Evolutionary conservation across 73 alveolate genomes (phyloP).

Genomic region (Uronychia binucleata): DNA sequence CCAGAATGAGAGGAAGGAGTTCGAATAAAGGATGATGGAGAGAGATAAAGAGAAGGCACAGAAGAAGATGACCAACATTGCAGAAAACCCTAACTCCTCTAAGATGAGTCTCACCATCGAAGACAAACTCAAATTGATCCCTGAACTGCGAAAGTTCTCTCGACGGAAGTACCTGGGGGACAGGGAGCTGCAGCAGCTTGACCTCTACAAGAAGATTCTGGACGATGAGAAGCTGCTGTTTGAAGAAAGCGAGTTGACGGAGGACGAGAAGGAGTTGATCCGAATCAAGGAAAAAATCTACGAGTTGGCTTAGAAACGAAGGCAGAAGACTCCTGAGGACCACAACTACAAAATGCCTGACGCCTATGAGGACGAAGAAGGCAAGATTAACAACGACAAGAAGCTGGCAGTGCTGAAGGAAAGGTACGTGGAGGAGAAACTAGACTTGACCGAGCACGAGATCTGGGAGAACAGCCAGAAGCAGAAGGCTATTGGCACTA

Average conservation of each 20-base stretch:
- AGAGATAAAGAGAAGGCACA: constrained; percentile 36
- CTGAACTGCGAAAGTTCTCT: constrained; percentile 84
- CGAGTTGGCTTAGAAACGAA: constrained; percentile 68
- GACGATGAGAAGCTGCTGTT: constrained; percentile 90
- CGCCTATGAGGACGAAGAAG: constrained; percentile 88
- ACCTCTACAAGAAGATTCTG: constrained; percentile 79
- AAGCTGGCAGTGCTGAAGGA: constrained; percentile 59
- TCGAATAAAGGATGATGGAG: constrained; percentile 7
- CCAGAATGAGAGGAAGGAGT: constrained; percentile 1
- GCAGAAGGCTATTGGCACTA: constrained; percentile 60
- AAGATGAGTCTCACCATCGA: constrained; percentile 54
- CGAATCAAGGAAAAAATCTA: constrained; percentile 76
- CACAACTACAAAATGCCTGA: constrained; percentile 73
- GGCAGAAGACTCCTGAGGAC: constrained; percentile 62
- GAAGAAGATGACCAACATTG: constrained; percentile 40
- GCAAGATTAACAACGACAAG: constrained; percentile 61
- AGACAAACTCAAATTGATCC: constrained; percentile 62
- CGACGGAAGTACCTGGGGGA: constrained; percentile 87
- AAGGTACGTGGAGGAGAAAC: constrained; percentile 61
- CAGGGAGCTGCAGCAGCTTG: constrained; percentile 91
- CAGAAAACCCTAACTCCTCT: neutral
- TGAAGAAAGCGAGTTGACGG: constrained; percentile 81
- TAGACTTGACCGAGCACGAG: constrained; percentile 84
- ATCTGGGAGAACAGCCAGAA: constrained; percentile 90
- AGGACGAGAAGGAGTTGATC: constrained; percentile 77